Conservation (phyloP, 2,329 filamentous ascomycete species). For the Dothiorella sarmentorum region DNA sequence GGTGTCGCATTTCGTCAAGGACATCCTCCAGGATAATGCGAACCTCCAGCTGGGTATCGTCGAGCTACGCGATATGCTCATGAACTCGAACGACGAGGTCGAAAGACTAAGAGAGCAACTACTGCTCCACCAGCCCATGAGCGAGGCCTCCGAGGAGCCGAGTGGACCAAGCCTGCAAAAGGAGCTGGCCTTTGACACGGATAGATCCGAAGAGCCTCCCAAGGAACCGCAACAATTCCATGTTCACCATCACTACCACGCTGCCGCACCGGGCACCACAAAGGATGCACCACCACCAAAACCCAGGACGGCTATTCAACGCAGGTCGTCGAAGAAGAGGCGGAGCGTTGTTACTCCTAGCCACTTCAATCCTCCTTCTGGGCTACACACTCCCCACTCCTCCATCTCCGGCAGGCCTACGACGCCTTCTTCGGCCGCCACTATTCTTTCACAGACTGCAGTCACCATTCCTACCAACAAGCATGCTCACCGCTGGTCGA, state of each 20-base stretch:
- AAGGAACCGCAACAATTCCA: constrained; percentile 53
- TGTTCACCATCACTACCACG: constrained; percentile 95
- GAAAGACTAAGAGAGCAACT: constrained; percentile 81
- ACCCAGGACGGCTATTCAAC: constrained; percentile 39
- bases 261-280: constrained; percentile 25
- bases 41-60: constrained; percentile 88
- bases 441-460: constrained; percentile 61
- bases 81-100: constrained; percentile 91
- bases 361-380: constrained; percentile 43
- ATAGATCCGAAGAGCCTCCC: constrained; percentile 23
- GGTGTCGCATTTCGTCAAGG: constrained; percentile 93
- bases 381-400: constrained; percentile 35
- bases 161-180: constrained; percentile 60
- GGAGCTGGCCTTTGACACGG: constrained; percentile 57
- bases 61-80: constrained; percentile 84
- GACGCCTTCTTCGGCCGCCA: constrained; percentile 49
- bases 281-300: constrained; percentile 44
- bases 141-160: constrained; percentile 34
- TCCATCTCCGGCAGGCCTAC: constrained; percentile 36
- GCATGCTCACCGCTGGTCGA: constrained; percentile 57
- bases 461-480: constrained; percentile 51
- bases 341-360: constrained; percentile 61
- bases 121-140: constrained; percentile 68
- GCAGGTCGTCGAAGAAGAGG: constrained; percentile 68
- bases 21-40: constrained; percentile 92